Evolutionary conservation across 2,329 filamentous ascomycete species (phyloP), one percentile per base, ranked within the genome.

Genomic region (Didymella exigua): DNA sequence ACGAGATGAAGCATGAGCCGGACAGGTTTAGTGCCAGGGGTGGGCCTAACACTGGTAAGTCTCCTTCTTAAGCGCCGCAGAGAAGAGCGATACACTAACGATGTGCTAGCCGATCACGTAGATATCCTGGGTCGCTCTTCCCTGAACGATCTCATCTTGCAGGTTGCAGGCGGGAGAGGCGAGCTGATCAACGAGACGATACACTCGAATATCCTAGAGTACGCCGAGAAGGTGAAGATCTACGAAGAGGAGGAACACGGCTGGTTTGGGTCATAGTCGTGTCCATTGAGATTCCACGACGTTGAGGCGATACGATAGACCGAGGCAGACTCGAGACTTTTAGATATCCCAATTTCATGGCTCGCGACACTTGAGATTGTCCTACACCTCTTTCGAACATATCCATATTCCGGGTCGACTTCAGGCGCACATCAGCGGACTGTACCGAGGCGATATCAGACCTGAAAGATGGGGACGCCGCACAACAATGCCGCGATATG

Each of bases 1-100:
- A 89, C 58, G 95, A 99, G 78, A 99, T 99, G 95, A 90, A 88
- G 1, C 95, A 99, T 71, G 93, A 98, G 69, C 95, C 95, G 1
- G 93, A 97, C 66, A 80, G 91, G 16, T 99, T 97, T 74, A 93
- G 88, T 65, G 91, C 95, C 0, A 81, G 95, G 4, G 86, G 86
- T 36, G 86, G 84, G 0, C 85, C 85, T 0, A 88, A 87, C 62
- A 88, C 85, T 30, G 84, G 81, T 83, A 75, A 55, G 72, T 71
- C 21, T 43, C 4, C 34, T 2, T 6, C 6, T 36, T 10, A 13
- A 23, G 34, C 10, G 5, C 11, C 2, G 9, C 9, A 5, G 5
- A 5, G 10, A 10, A 5, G 26, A 27, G 26, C 26, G 10, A 10
- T 27, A 27, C 26, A 27, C 62, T 65, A 47, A 66, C 29, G 1